phyloP scores from a whole-genome alignment of 2,329 filamentous ascomycete genomes.

The Daldinia eschscholtzii region DNA sequence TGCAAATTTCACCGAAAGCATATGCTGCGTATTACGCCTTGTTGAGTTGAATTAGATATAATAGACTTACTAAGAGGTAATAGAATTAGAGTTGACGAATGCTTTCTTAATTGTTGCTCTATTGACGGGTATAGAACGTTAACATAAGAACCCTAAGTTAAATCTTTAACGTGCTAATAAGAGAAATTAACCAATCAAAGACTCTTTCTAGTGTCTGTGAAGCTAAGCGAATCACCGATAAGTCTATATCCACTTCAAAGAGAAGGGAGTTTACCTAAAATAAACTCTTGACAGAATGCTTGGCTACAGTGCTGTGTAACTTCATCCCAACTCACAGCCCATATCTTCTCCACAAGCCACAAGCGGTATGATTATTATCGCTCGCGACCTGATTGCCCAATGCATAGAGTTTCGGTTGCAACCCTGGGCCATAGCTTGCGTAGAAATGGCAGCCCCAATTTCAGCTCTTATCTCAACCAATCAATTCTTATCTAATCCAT shows the following conservation, averaged over 20 bases:
- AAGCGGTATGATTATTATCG: slow-evolving; percentile 8
- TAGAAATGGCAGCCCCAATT: slow-evolving; percentile 28
- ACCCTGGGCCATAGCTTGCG: slow-evolving; percentile 25
- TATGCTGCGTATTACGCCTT: slow-evolving; percentile 16
- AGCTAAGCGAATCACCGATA: background rate
- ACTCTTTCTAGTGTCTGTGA: background rate
- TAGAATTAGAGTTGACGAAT: slow-evolving; percentile 1
- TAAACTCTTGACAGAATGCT: background rate
- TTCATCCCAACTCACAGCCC: background rate
- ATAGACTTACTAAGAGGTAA: slow-evolving; percentile 6
- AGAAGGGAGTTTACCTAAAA: background rate
- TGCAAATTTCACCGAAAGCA: slow-evolving; percentile 21
- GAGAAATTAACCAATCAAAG: background rate
- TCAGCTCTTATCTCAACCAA: slow-evolving; percentile 30
- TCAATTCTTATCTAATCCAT: slow-evolving; percentile 10
- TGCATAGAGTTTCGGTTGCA: slow-evolving; percentile 18
- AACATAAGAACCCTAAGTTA: background rate
- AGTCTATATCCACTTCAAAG: background rate
- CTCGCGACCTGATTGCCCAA: slow-evolving; percentile 30
- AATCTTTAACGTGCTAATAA: background rate
- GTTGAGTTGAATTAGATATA: background rate
- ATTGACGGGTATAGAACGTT: background rate
- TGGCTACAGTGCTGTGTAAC: background rate
- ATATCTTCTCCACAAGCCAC: background rate
- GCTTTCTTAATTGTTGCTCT: background rate